Base-by-base conservation (phyloP, 192 early-diverging fungal species). In the Coemansia sp. region DNA sequence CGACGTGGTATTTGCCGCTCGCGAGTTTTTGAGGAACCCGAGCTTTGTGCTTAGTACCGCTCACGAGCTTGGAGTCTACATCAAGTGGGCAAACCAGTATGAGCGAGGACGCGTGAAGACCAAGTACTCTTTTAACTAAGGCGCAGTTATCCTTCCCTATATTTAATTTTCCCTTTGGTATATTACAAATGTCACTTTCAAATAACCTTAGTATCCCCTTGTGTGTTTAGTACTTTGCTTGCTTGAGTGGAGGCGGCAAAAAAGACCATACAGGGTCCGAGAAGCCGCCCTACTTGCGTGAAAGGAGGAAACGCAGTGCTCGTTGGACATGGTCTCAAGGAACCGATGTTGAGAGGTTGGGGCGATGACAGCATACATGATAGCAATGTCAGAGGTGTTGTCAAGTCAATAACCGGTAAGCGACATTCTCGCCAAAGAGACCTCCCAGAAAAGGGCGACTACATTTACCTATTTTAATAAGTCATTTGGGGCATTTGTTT, bases 21-120 rank as follows among this genome's bases (percentile, higher is more conserved):
- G 95, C 20, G 85, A 76, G 24, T 88, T 91, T 69, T 75, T 97
- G 76, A 78, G 89, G 47, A 84, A 96, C 61, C 84, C 92, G n/a
- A 76, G 60, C 34, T 96, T 88, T 81, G 89, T 87, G 7, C 60
- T 89, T 33, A 76, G 87, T 24, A 89, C 89, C 34, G 94, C 89
- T 24, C 29, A 68, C 10, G 84, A 93, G 53, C 75, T 96, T 36
- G 88, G 85, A 24, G 87, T 90, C n/a, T 86, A 89, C 27, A 85
- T 87, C 13, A 74, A 86, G 31, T 88, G 84, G 70, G 79, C 90
- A 5, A 75, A 76, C 24, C 93, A 94, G 76, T 92, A 93, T 67
- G 82, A 76, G 65, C 66, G 78, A 11, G 87, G 81, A 10, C 83
- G 73, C 29, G 33, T 16, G 27, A 86, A 82, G 61, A 60, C 58